Conservation (phyloP, 2,329 filamentous ascomycete genomes). For the Apiospora rasikravindrae region DNA sequence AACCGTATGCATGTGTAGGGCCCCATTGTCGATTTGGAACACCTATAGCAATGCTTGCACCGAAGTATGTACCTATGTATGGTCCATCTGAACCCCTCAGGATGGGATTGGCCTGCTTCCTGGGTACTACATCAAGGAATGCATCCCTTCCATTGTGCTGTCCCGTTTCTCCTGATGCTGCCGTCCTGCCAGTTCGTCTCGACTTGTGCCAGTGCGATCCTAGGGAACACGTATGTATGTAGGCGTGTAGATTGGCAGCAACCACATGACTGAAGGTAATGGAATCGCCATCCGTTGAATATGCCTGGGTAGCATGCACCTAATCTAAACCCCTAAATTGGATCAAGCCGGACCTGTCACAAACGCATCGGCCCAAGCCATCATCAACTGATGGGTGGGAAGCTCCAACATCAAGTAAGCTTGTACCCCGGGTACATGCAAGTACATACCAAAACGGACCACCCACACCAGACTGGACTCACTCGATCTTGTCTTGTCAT, state of each 20-base stretch:
- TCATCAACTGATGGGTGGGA: not conserved
- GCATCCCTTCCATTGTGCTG: not conserved
- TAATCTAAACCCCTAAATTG: constrained; percentile 16
- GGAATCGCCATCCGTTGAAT: not conserved
- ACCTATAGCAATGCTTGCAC: not conserved
- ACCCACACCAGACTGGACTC: not conserved
- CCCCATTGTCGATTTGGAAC: not conserved
- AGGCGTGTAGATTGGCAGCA: not conserved
- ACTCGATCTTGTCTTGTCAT: constrained; percentile 15
- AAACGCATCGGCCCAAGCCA: constrained; percentile 11
- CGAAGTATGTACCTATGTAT: too few relatives aligned
- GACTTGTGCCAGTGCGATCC: not conserved
- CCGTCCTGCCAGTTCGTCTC: not conserved
- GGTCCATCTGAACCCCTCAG: not conserved
- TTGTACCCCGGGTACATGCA: constrained; percentile 12
- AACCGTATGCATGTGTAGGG: not conserved
- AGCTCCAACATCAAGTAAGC: not conserved
- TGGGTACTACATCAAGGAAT: not conserved
- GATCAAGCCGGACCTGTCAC: constrained; percentile 12
- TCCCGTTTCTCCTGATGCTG: not conserved
- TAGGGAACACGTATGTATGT: not conserved
- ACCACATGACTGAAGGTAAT: constrained; percentile 9
- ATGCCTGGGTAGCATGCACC: constrained; percentile 6
- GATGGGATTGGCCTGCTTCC: not conserved
- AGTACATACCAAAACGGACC: constrained; percentile 14